Base-by-base conservation (phyloP, 768 basidiomycete genomes). In the Leccinum ochraceum region DNA sequence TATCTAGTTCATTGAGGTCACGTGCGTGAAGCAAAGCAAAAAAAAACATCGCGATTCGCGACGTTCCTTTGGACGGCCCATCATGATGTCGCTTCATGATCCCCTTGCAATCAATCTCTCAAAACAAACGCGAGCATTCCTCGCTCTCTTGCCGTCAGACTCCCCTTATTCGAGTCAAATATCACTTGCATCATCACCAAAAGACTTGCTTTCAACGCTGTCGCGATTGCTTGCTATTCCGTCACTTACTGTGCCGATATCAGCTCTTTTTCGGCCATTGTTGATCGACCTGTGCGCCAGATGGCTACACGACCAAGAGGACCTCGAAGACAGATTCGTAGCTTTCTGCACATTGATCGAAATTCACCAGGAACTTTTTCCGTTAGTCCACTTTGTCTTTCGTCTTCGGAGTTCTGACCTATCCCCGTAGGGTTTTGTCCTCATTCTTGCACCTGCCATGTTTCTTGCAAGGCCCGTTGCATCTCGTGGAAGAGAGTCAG, bases 221-320 rank as follows among this genome's bases (percentile, higher is more conserved):
- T 89, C 93, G 6, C 70, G 76, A 32, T 74, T 90, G 8, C 79
- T 94, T 14, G 76, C 83, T 0, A 69, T 78, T 17, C 87, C 90
- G 9, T 79, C 84, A 11, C 80, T 88, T 48, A 93, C 93, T 0
- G 67, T 81, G 32, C 67, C 77, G 13, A 79, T 98, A 60, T 84
- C 89, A 20, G 78, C 76, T 6, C 63, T 82, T 11, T 98, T 90
- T 75, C 78, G 89, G 62, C 95, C 95, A 4, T 74, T 98, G 56
- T 72, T 94, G 42, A 67, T 89, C 28, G 91, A 96, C 72, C 75
- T 98, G 26, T 88, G 87, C 67, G 90, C 90, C 4, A 76, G 90
- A 67, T 97, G 93, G 94, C 70, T 95, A 46, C 77, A 87, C n/a
- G 76, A 79, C 20, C 67, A 78, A 39, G 74, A 81, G 46, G 75